These are phyloP conservation scores for Leccinum disarticulatum DNA, from an alignment of 768 basidiomycete species.

Conservation along the genomic window DNA sequence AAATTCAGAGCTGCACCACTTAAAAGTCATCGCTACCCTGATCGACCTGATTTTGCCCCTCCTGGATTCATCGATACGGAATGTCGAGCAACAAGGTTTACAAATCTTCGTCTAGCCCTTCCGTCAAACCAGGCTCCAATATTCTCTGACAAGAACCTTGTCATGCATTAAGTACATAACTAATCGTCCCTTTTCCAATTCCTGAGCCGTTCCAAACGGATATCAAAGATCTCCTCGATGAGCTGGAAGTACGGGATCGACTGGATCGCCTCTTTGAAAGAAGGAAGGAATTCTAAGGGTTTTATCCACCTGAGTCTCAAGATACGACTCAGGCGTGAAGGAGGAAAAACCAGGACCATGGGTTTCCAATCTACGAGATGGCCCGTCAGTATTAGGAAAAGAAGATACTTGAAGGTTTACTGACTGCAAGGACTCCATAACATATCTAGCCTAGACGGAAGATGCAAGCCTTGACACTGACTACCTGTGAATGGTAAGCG, in stretches of 20 bases:
- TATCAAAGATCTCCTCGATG: conserved; percentile 18
- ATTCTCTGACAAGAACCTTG: conserved; percentile 16
- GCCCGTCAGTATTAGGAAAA: neutral
- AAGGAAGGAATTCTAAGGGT: conserved; percentile 6
- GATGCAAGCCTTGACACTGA: conserved; percentile 10
- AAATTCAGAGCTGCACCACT: neutral
- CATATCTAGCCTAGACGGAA: conserved; percentile 12
- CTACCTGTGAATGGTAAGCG: neutral
- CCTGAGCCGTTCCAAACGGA: conserved; percentile 19
- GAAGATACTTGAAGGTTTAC: conserved; percentile 1
- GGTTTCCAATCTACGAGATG: conserved; percentile 19
- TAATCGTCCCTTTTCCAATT: conserved; percentile 32
- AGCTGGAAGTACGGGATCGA: conserved; percentile 13
- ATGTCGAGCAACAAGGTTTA: neutral
- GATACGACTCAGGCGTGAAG: neutral
- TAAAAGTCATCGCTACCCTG: neutral
- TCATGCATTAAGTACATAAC: conserved; percentile 34
- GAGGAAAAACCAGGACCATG: conserved; percentile 9
- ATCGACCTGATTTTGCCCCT: neutral
- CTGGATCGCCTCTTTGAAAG: conserved; percentile 4
- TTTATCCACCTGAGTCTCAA: conserved; percentile 6
- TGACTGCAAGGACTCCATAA: conserved; percentile 32
- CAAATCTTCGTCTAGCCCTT: neutral
- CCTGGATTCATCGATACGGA: neutral
- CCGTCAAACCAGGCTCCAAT: conserved; percentile 15